These are phyloP conservation scores for Coccomyxa sp. DNA, from an alignment of 139 green algal genomes.

Conservation along the genomic window DNA sequence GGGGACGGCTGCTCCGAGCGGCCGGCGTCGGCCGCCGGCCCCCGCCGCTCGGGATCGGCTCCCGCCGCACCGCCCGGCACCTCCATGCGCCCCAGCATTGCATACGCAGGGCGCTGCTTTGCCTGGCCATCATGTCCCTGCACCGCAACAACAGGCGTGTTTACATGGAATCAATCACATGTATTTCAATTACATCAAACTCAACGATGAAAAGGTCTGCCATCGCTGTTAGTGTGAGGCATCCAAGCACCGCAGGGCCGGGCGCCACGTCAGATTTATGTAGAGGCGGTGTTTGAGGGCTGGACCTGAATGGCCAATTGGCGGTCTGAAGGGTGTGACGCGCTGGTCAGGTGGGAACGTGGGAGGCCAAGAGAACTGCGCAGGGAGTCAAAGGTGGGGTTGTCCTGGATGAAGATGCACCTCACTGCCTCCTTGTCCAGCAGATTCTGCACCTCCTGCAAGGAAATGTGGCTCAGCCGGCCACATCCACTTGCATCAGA, in stretches of 20 bases:
- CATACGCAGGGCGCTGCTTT: not conserved
- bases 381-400: not conserved
- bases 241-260: too few relatives aligned
- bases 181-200: not conserved
- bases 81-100: not conserved
- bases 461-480: too few relatives aligned
- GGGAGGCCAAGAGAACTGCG: not conserved
- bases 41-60: not conserved
- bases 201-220: not conserved
- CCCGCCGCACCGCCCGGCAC: not conserved
- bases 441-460: not conserved
- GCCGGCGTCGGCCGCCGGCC: too few relatives aligned
- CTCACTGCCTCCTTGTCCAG: not conserved
- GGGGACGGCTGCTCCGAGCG: too few relatives aligned
- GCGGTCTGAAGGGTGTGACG: not conserved
- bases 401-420: conserved; percentile 1
- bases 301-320: not conserved
- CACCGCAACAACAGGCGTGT: not conserved
- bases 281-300: not conserved
- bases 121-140: not conserved
- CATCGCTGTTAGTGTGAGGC: not conserved
- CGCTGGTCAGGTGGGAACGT: not conserved
- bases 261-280: not conserved
- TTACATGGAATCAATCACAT: too few relatives aligned
- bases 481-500: too few relatives aligned